phyloP scores from a whole-genome alignment of 805 yeast genomes.

The Sugiyamaella floridensis region DNA sequence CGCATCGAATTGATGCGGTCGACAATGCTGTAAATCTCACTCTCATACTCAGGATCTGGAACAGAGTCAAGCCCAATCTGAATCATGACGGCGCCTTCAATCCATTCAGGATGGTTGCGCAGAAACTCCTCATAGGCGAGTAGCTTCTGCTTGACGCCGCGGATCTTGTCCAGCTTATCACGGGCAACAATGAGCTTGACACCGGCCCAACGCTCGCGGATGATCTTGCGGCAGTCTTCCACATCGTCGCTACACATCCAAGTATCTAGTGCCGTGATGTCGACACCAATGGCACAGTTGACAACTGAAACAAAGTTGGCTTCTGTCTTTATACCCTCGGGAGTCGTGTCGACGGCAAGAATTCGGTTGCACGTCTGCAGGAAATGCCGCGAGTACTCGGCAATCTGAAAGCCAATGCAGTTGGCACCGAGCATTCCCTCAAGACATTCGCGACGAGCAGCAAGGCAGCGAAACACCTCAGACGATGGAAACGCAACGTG shows the following conservation, averaged over 20 bases:
- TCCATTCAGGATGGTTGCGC: conserved; percentile 60
- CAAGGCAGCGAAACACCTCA: conserved; percentile 90
- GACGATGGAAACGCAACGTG: conserved; percentile 94
- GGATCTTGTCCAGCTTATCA: conserved; percentile 78
- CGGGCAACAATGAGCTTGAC: conserved; percentile 72
- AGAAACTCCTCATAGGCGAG: conserved; percentile 80
- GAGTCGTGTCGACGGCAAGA: conserved; percentile 75
- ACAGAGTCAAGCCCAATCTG: conserved; percentile 43
- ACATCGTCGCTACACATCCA: conserved; percentile 38
- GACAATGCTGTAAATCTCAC: conserved; percentile 67
- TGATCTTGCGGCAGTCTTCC: conserved; percentile 35
- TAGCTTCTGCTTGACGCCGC: conserved; percentile 84
- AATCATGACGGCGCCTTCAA: conserved; percentile 64
- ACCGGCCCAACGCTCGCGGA: conserved; percentile 69
- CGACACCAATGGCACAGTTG: conserved; percentile 36
- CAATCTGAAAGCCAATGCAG: conserved; percentile 81
- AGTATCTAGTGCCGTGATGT: conserved; percentile 41
- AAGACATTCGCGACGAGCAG: conserved; percentile 70
- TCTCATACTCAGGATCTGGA: conserved; percentile 48
- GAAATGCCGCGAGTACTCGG: conserved; percentile 90
- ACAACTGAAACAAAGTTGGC: conserved; percentile 31
- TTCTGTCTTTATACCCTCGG: conserved; percentile 72
- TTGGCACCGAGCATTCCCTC: conserved; percentile 87
- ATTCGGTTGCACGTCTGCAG: conserved; percentile 82
- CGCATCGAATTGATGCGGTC: conserved; percentile 79